phyloP scores from a whole-genome alignment of 768 basidiomycete species.

The Fomitopsis serialis region DNA sequence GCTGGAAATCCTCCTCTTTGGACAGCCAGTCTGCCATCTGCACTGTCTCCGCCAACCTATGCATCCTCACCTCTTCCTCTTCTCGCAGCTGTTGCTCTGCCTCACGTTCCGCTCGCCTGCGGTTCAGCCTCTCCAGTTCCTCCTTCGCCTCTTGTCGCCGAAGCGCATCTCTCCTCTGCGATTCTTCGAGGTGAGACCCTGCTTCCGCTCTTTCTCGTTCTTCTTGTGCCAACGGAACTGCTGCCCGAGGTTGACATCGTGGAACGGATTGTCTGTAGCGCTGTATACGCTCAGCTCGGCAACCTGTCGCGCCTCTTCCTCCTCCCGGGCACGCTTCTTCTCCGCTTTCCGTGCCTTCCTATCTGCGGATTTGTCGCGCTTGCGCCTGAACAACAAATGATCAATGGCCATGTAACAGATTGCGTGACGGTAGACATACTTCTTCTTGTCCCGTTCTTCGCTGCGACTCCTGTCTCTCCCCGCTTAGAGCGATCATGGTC shows the following conservation, averaged over 20 bases:
- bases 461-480: slow-evolving; percentile 25
- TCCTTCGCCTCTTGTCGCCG: slow-evolving; percentile 90
- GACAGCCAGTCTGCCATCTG: slow-evolving; percentile 98
- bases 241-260: slow-evolving; percentile 93
- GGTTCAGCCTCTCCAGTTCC: slow-evolving; percentile 88
- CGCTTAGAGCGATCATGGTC: slow-evolving; percentile 20
- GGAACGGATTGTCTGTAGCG: slow-evolving; percentile 95
- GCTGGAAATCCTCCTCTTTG: slow-evolving; percentile 95
- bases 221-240: slow-evolving; percentile 99
- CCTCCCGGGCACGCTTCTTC: slow-evolving; percentile 76
- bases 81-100: slow-evolving; percentile 83
- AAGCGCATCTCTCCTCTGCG: slow-evolving; percentile 72
- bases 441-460: slow-evolving; percentile 38
- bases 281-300: slow-evolving; percentile 96
- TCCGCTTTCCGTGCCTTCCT: slow-evolving; percentile 81
- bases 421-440: slow-evolving; percentile 28
- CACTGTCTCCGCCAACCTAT: slow-evolving; percentile 85
- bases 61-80: slow-evolving; percentile 88
- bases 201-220: slow-evolving; percentile 89
- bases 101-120: slow-evolving; percentile 87
- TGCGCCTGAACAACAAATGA: slow-evolving; percentile 46
- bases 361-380: slow-evolving; percentile 84
- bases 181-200: slow-evolving; percentile 78
- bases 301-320: slow-evolving; percentile 87
- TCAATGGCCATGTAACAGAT: not conserved